Evolutionary conservation across 371 early-diverging fungal genomes (phyloP).

Genomic region (Zychaea mexicana): DNA sequence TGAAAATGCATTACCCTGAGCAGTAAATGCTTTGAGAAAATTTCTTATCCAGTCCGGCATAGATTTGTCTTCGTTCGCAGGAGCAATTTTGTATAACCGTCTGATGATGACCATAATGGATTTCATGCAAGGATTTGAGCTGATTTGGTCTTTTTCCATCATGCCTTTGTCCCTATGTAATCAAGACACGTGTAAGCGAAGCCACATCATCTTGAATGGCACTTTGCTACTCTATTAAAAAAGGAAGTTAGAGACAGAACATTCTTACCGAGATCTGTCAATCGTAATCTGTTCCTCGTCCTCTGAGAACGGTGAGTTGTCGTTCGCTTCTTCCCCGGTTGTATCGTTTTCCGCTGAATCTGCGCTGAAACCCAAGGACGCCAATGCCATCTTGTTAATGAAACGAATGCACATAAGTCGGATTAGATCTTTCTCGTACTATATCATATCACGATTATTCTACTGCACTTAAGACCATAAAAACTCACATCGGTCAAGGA

Average conservation of each 20-base stretch:
- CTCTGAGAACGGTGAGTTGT: not conserved
- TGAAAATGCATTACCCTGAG: constrained; percentile 20
- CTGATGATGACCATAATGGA: constrained; percentile 50
- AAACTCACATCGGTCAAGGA: constrained; percentile 20
- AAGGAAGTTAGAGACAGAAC: not conserved
- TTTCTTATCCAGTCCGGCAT: constrained; percentile 76
- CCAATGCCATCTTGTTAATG: constrained; percentile 16
- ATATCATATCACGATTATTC: no score
- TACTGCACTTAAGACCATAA: no score
- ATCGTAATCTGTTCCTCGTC: constrained; percentile 5
- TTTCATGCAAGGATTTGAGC: constrained; percentile 64
- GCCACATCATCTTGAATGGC: no score
- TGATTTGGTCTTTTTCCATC: constrained; percentile 60
- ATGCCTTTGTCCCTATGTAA: not conserved
- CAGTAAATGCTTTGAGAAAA: constrained; percentile 28
- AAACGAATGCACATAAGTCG: not conserved
- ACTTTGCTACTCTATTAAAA: no score
- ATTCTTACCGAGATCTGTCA: not conserved
- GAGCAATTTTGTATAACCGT: constrained; percentile 48
- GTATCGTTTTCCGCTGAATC: not conserved
- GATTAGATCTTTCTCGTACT: no score
- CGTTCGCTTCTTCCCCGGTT: not conserved
- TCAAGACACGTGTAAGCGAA: no score
- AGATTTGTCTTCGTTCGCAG: constrained; percentile 24
- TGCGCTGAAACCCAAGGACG: constrained; percentile 14